phyloP scores from a whole-genome alignment of 176 grass and related monocot genomes.

The Chrysopogon serrulatus region DNA sequence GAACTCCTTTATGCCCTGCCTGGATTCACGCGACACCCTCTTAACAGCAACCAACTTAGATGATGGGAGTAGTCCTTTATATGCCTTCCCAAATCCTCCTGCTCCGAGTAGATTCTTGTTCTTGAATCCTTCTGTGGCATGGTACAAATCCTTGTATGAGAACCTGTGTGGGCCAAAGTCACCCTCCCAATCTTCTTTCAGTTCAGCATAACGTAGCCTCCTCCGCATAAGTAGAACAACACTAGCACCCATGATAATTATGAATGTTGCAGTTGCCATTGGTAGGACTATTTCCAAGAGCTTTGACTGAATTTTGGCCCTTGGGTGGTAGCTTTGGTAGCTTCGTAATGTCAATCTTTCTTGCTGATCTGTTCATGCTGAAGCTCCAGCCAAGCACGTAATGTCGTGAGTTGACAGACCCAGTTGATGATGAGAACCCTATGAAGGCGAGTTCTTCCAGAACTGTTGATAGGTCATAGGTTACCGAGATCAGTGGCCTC shows the following conservation, averaged over 20 bases:
- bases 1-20: constrained; percentile 12
- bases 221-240: not conserved
- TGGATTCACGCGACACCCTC: not conserved
- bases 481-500: not conserved
- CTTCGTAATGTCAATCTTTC: not conserved
- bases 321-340: not conserved
- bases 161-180: constrained; percentile 11
- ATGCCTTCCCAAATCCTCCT: constrained; percentile 8
- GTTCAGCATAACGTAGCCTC: not conserved
- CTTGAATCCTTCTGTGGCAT: not conserved
- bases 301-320: not conserved
- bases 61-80: not conserved
- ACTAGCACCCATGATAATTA: not conserved
- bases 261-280: not conserved
- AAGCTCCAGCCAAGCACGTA: constrained; percentile 45
- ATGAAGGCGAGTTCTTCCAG: not conserved
- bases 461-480: constrained; percentile 1
- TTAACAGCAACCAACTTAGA: not conserved
- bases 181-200: constrained; percentile 25
- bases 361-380: not conserved
- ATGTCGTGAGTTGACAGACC: not conserved
- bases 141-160: not conserved
- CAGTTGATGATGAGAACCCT: constrained; percentile 22
- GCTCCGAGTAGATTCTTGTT: not conserved
- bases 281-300: not conserved